A percentile compares a stretch with the other conserved stretches of the same genome.
Evolutionary conservation across 2,329 filamentous ascomycete genomes (phyloP).

Genomic region (Byssoonygena ceratinophila): DNA sequence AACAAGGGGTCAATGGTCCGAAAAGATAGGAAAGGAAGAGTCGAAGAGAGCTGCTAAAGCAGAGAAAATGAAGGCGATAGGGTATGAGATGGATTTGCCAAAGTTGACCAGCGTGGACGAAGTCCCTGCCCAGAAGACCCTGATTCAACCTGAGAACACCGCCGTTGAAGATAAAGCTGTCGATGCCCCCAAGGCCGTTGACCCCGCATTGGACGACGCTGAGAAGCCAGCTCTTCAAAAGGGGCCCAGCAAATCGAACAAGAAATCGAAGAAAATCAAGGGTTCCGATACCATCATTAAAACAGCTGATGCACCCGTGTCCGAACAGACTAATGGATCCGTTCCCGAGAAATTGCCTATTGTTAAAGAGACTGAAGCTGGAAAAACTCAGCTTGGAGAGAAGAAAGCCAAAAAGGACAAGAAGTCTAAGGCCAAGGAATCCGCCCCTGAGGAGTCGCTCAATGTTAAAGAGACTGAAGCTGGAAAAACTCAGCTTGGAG

Average conservation of each 20-base stretch:
- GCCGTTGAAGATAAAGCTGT: conserved; percentile 16
- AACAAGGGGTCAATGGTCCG: conserved; percentile 66
- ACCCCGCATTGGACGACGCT: conserved; percentile 22
- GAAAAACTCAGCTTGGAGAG: not conserved
- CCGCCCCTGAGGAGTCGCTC: not conserved
- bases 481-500: not conserved
- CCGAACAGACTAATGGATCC: conserved; percentile 11
- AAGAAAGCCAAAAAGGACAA: conserved; percentile 9
- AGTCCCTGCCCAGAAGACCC: conserved; percentile 37
- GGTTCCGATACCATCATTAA: conserved; percentile 1
- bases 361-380: not conserved
- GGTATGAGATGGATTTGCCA: conserved; percentile 72
- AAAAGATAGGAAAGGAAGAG: conserved; percentile 62
- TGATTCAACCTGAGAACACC: conserved; percentile 22
- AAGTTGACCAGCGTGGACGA: conserved; percentile 54
- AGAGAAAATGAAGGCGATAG: conserved; percentile 65
- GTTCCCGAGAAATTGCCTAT: not conserved
- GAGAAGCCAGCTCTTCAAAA: conserved; percentile 20
- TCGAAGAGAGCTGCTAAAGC: conserved; percentile 57
- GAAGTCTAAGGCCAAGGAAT: conserved; percentile 5
- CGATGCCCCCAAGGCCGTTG: conserved; percentile 19
- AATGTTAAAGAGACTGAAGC: not conserved
- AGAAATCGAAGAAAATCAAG: conserved; percentile 25
- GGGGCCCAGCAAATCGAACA: conserved; percentile 14
- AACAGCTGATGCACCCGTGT: conserved; percentile 11